Evolutionary conservation across 179 eudicot species (phyloP).

Genomic region (Drosera spatulata): DNA sequence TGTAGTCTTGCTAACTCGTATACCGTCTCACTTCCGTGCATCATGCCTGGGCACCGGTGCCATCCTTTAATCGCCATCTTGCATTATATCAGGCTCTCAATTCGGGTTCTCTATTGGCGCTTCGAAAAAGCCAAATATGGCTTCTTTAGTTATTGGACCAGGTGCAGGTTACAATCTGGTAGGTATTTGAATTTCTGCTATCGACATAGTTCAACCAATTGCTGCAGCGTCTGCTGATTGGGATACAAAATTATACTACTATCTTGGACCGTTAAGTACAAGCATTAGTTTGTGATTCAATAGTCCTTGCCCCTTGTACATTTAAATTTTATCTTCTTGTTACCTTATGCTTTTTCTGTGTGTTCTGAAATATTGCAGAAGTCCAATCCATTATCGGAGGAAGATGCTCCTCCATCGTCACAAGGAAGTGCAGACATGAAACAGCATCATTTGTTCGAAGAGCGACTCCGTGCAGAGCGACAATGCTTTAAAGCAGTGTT

Average conservation of each 20-base stretch:
- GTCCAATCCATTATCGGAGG: slow-evolving; percentile 65
- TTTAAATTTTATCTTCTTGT: too few species aligned
- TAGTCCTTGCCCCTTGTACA: too few species aligned
- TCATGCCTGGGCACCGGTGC: neutral
- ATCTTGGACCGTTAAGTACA: too few species aligned
- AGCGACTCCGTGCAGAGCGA: slow-evolving; percentile 70
- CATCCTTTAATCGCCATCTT: neutral
- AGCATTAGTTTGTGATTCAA: too few species aligned
- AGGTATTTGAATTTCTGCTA: slow-evolving; percentile 8
- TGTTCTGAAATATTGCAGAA: slow-evolving; percentile 37
- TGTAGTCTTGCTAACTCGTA: neutral
- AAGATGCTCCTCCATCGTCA: slow-evolving; percentile 18
- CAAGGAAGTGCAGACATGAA: slow-evolving; percentile 24
- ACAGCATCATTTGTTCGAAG: slow-evolving; percentile 51
- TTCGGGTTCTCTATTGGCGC: slow-evolving; percentile 80
- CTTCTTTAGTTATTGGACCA: slow-evolving; percentile 73
- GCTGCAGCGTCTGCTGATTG: too few species aligned
- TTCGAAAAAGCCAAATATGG: slow-evolving; percentile 33
- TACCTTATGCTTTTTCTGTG: neutral
- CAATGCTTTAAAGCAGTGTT: slow-evolving; percentile 83
- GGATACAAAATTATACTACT: too few species aligned
- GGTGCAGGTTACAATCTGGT: slow-evolving; percentile 92
- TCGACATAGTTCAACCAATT: too few species aligned
- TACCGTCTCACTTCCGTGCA: neutral
- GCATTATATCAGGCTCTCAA: slow-evolving; percentile 31